Conservation (phyloP, 2,329 filamentous ascomycete species). For the Arthrobotrys conoides region DNA sequence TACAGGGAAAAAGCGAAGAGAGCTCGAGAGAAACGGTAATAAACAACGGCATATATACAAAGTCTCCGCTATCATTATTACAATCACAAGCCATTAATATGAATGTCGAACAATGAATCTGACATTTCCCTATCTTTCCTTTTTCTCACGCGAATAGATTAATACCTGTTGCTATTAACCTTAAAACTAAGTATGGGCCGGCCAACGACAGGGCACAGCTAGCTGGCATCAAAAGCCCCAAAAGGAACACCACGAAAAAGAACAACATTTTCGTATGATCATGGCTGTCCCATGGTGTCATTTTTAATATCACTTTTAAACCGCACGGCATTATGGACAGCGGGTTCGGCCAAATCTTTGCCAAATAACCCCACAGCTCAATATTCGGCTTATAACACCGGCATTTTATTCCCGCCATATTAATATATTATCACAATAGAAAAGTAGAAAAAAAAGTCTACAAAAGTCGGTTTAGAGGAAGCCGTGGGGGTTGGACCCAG, state of each 20-base stretch:
- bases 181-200: not conserved
- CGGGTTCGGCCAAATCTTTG: not conserved
- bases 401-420: constrained; percentile 9
- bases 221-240: not conserved
- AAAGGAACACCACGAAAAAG: not conserved
- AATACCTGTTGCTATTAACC: constrained; percentile 3
- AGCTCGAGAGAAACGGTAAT: not conserved
- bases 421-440: too few species aligned
- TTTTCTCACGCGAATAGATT: not conserved
- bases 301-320: not conserved
- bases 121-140: not conserved
- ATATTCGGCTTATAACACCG: constrained; percentile 44
- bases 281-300: not conserved
- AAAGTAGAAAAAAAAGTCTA: too few species aligned
- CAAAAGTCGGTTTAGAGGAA: not conserved
- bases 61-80: not conserved
- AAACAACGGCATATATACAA: not conserved
- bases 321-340: not conserved
- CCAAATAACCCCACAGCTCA: not conserved
- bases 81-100: not conserved
- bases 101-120: not conserved
- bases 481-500: constrained; percentile 20
- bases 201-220: too few species aligned
- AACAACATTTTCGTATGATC: not conserved
- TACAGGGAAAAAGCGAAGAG: not conserved